Base-by-base conservation (phyloP, 2,329 filamentous ascomycete species). In the Fusarium sp. region DNA sequence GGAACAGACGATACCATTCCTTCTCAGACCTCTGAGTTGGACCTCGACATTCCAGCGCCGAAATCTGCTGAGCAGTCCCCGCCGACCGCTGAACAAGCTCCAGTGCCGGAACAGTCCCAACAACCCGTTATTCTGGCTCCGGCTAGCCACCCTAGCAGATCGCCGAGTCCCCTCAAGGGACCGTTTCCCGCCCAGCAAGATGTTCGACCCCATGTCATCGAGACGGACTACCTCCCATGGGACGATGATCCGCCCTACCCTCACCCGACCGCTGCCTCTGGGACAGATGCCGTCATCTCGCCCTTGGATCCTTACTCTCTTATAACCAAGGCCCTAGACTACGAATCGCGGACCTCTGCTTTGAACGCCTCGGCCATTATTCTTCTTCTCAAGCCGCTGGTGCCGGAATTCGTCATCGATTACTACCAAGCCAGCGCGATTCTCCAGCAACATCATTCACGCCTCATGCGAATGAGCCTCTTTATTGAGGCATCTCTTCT, bases 281-380 rank as follows among this genome's bases (percentile, higher is more conserved):
- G 71, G 0, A 70, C 33, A 36, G 80, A 50, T 3, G 69, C 77
- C 2, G 40, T 61, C 13, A 59, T 75, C 3, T 79, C 79, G 0
- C 87, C 90, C 0, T 85, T 92, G 2, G 85, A 91, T 56, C 90
- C 91, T 0, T 88, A 89, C 61, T 82, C 85, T 0, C 82, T 91
- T 10, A 81, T 92, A 9, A 81, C 84, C 14, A 86, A 88, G 6
- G 86, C 89, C 0, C 82, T 92, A 1, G 82, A 85, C 6, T 91
- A 90, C 66, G 90, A 92, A 76, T 85, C 85, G 7, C 85, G 84
- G 56, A 87, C 86, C 2, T 91, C 89, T 0, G 86, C 89, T 2
- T 83, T 92, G 27, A 89, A 90, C 70, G 89, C 90, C 0, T 88
- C 90, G 0, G 88, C 89, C 31, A 91, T 92, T 74, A 80, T 92